Base-by-base conservation (phyloP, 306 rosid genomes). In the peach (Prunus persica) region DNA sequence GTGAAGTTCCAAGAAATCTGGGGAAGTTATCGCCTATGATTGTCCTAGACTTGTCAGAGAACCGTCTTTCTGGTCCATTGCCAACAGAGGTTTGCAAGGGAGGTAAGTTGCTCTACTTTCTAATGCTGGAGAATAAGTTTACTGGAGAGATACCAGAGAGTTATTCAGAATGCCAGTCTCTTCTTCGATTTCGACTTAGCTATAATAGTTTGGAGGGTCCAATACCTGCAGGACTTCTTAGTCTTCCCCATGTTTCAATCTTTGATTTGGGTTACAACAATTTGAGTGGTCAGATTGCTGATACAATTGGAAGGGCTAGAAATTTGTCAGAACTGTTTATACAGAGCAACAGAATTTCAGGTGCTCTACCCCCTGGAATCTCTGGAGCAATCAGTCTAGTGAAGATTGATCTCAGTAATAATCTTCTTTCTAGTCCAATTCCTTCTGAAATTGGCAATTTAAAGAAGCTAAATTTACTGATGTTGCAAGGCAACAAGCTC, bases 1-100 rank as follows among this genome's bases (percentile, higher is more conserved):
- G 99, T n/a, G 79, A 83, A 22, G 82, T 96, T 65, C 98, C 99
- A 1, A 22, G n/a, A 15, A 88, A 86, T 61, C 84, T 96, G 71
- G 99, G 99, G 18, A 88, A 84, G n/a, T 76, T 27, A 30, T 91
- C 99, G 0, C 81, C 87, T 0, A 79, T 96, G 93, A 7, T 79
- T 2, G 89, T 91, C 74, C 81, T 96, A 8, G 99, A 96, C 80
- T 77, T 96, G 85, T 96, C 99, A 2, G 99, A 92, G 83, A 96
- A 96, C 71, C 67, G 25, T 2, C 72, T 96, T 5, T 78, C 90
- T 16, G 99, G 99, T 64, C 92, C 90, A 3, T 67, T 96, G 68
- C 99, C 99, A 54, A 11, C 88, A 5, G 84, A 90, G 51, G 88
- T 96, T 68, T 96, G 99, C 82, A 70, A 69, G 9, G 85, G 89